Base-by-base conservation (phyloP, 208 protist species). In the Porcisia deanei region DNA sequence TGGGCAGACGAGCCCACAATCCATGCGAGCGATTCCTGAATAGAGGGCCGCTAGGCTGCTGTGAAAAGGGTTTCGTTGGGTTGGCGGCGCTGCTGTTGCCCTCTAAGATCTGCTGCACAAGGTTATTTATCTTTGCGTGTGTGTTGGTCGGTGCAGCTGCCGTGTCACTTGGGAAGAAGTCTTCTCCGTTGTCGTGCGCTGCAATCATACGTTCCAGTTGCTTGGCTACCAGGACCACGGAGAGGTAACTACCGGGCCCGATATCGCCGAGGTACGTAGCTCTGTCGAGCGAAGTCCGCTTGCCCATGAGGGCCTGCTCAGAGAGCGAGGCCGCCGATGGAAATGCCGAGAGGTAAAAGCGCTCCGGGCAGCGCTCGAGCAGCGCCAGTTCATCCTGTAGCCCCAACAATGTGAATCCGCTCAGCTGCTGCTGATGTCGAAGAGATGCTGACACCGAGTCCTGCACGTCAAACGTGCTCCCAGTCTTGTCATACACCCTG, bases 361-460 rank as follows among this genome's bases (percentile, higher is more conserved):
- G 84, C 73, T 92, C 89, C 16, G 68, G 73, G 75, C 88, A 89
- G 30, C 55, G 45, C 73, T 91, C 85, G 25, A 96, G 82, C 54
- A 96, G 63, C 53, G 82, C 84, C 71, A 96, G 72, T 79, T 96
- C 92, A 66, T 96, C 92, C 55, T 92, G 88, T 10, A 95, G 73
- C 14, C 92, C 92, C 7, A 96, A 69, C 22, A 96, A 64, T 0
- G 92, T 96, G n/a, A 95, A 81, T 30, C 90, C 90, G 47, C 79
- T 72, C n/a, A 71, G 73, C 45, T 77, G 60, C 60, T 58, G 49
- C 61, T 63, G 63, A 34, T 70, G 69, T 20, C 37, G 68, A 10
- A 18, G 75, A 22, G 58, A 61, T 25, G 45, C n/a, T 60, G 34
- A 63, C 39, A 12, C 39, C 16, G 43, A 16, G 37, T 25, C n/a